phyloP scores from a whole-genome alignment of 129 eudicot species.

The Kitagawia praeruptora region DNA sequence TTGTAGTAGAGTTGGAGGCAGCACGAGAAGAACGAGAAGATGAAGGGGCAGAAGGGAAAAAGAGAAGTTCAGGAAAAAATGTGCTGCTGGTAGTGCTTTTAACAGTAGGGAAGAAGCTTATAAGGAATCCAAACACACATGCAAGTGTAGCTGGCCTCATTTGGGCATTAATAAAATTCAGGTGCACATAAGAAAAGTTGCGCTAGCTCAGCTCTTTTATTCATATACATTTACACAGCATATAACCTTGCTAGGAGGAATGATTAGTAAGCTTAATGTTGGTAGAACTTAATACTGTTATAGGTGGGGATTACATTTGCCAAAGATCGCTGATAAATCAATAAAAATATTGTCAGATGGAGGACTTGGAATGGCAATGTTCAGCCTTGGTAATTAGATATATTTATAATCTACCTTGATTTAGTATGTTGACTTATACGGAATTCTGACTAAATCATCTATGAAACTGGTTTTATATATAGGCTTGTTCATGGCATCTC shows the following conservation, averaged over 20 bases:
- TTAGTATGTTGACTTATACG: neutral
- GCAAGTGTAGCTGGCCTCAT: conserved; percentile 60
- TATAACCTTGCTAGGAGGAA: neutral
- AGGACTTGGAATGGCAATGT: conserved; percentile 97
- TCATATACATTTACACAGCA: neutral
- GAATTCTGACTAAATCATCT: neutral
- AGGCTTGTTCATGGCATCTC: conserved; percentile 93
- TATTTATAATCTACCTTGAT: neutral
- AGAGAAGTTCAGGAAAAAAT: conserved; percentile 23
- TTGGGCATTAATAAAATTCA: conserved; percentile 74
- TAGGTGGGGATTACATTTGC: conserved; percentile 63
- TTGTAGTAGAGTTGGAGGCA: conserved; percentile 32
- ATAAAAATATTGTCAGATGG: conserved; percentile 65
- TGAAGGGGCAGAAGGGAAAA: conserved; percentile 16
- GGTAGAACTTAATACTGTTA: conserved; percentile 1
- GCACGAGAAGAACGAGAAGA: conserved; percentile 27
- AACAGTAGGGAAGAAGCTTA: conserved; percentile 64
- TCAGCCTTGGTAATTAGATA: conserved; percentile 57
- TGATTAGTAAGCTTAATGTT: neutral
- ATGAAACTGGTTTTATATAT: neutral
- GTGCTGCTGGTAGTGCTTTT: conserved; percentile 22
- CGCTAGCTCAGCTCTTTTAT: neutral
- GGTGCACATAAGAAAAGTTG: conserved; percentile 26
- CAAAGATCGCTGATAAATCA: conserved; percentile 55
- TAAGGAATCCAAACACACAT: conserved; percentile 62